phyloP scores from a whole-genome alignment of 2,329 filamentous ascomycete genomes.

The Microthyrium microscopicum region DNA sequence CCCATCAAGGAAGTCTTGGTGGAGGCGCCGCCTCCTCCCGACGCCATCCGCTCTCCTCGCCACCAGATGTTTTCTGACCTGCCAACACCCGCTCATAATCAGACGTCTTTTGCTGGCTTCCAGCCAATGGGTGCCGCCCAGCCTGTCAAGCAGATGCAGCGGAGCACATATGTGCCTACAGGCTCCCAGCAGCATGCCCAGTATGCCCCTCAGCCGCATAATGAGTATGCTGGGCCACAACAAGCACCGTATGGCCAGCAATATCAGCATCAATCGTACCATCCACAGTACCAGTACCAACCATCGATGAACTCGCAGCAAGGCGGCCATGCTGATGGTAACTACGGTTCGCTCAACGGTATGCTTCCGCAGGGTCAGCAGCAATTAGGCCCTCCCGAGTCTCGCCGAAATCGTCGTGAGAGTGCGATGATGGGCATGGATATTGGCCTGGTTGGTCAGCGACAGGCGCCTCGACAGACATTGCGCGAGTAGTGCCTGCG shows the following conservation, averaged over 20 bases:
- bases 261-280: not conserved
- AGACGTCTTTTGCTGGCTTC: conserved; percentile 30
- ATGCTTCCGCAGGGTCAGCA: not conserved
- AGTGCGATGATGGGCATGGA: conserved; percentile 7
- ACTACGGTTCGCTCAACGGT: not conserved
- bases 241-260: not conserved
- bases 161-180: conserved; percentile 3
- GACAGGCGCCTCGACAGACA: conserved; percentile 3
- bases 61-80: conserved; percentile 50
- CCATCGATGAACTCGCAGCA: not conserved
- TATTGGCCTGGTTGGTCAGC: conserved; percentile 6
- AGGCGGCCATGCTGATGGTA: conserved; percentile 1
- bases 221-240: conserved; percentile 1
- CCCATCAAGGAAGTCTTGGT: conserved; percentile 29
- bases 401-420: conserved; percentile 4
- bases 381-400: not conserved
- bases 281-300: not conserved
- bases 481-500: no score
- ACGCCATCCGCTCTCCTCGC: conserved; percentile 46
- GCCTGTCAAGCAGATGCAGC: conserved; percentile 1
- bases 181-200: conserved; percentile 7
- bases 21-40: conserved; percentile 27
- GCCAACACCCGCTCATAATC: conserved; percentile 46
- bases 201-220: not conserved
- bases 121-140: conserved; percentile 6